Conservation (phyloP, 148 eudicot genomes). For the Polygonum aviculare region DNA sequence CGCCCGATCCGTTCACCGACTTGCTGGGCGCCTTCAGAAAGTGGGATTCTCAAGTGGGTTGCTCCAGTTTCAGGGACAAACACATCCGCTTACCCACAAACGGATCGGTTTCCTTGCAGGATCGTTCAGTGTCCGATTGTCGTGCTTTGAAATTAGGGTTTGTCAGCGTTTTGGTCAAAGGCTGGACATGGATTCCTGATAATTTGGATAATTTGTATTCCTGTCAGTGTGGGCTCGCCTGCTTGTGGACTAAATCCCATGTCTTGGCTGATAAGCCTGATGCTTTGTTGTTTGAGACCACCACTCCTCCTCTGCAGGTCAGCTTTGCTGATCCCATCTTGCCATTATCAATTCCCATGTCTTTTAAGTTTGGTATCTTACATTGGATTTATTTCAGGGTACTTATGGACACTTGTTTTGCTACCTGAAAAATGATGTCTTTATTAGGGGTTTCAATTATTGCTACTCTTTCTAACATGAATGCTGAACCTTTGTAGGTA, state of each 20-base stretch:
- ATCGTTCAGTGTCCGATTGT: conserved; percentile 25
- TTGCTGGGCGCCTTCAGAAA: conserved; percentile 37
- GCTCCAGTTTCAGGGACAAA: conserved; percentile 43
- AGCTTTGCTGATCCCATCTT: background rate
- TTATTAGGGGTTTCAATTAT: background rate
- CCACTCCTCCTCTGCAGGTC: conserved; percentile 76
- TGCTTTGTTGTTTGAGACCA: conserved; percentile 79
- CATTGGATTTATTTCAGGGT: background rate
- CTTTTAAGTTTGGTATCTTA: background rate
- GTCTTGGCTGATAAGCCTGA: conserved; percentile 85
- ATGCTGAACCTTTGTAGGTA: background rate
- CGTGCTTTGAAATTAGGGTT: conserved; percentile 44
- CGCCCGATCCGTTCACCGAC: conserved; percentile 54
- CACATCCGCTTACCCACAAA: conserved; percentile 26
- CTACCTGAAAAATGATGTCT: background rate
- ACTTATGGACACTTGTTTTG: background rate
- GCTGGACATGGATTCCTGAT: conserved; percentile 99
- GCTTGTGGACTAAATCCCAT: conserved; percentile 81
- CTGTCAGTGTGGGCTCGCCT: conserved; percentile 80
- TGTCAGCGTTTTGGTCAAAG: conserved; percentile 77
- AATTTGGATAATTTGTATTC: conserved; percentile 79
- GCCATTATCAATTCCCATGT: background rate
- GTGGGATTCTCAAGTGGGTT: conserved; percentile 78
- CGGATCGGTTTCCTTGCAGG: conserved; percentile 51
- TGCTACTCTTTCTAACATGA: background rate